phyloP scores from a whole-genome alignment of 2,329 filamentous ascomycete species.

The Chrysoporthe austroafricana region DNA sequence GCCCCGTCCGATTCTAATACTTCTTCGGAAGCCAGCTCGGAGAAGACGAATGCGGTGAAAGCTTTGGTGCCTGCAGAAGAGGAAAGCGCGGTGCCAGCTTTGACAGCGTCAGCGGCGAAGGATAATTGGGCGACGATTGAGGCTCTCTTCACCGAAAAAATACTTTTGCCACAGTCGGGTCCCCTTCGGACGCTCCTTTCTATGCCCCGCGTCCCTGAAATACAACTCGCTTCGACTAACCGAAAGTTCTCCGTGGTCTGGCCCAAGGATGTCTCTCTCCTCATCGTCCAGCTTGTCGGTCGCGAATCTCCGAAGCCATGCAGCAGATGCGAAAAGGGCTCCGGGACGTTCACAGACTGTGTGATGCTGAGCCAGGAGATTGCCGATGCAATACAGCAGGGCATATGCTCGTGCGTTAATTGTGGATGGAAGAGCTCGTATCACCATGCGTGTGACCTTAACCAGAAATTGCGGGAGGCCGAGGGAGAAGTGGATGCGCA shows the following conservation, averaged over 20 bases:
- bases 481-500: neutral
- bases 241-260: neutral
- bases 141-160: neutral
- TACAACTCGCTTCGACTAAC: neutral
- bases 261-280: slow-evolving; percentile 14
- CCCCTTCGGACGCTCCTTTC: slow-evolving; percentile 5
- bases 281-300: slow-evolving; percentile 19
- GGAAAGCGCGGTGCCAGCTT: neutral
- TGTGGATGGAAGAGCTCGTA: neutral
- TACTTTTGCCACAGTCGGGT: slow-evolving; percentile 4
- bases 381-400: slow-evolving; percentile 5
- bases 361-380: slow-evolving; percentile 6
- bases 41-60: neutral
- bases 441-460: neutral
- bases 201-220: neutral
- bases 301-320: slow-evolving; percentile 9
- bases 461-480: neutral
- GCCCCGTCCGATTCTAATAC: neutral
- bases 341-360: slow-evolving; percentile 12
- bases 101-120: neutral
- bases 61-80: neutral
- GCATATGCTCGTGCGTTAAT: slow-evolving; percentile 15
- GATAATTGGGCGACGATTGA: slow-evolving; percentile 16
- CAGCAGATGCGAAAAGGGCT: neutral
- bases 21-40: neutral